Conservation (phyloP, 73 alveolate species). For the Halteria grandinella region DNA sequence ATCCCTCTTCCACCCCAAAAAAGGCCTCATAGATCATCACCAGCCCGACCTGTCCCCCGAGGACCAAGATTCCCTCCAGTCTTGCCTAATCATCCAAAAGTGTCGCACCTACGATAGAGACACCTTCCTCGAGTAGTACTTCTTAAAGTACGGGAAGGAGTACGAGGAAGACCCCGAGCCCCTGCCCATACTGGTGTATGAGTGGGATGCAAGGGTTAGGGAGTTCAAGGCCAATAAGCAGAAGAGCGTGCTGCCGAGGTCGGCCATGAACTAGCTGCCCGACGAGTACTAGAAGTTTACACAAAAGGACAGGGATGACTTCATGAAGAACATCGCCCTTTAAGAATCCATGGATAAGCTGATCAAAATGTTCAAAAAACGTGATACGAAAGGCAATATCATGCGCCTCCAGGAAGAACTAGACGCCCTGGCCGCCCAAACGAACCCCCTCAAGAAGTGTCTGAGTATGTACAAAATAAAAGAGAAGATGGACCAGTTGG, state of each 20-base stretch:
- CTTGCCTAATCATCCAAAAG: too few species aligned
- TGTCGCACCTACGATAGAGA: not conserved
- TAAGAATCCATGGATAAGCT: conserved; percentile 7
- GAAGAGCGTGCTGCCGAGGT: conserved; percentile 5
- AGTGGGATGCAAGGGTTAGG: not conserved
- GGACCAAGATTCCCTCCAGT: too few species aligned
- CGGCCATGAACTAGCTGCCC: not conserved
- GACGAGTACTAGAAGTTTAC: conserved; percentile 6
- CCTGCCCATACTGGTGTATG: not conserved
- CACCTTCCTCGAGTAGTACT: not conserved
- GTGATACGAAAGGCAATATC: conserved; percentile 45
- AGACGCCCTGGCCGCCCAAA: conserved; percentile 1
- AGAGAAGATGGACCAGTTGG: conserved; percentile 36
- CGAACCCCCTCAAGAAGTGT: conserved; percentile 5
- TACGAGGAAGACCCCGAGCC: conserved; percentile 9
- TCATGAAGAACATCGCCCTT: not conserved
- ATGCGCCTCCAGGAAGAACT: conserved; percentile 10
- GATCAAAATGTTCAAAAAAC: not conserved
- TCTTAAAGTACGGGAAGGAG: not conserved
- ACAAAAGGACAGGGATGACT: conserved; percentile 24
- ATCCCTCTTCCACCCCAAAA: too few species aligned
- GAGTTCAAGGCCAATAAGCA: conserved; percentile 1
- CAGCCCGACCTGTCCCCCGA: too few species aligned
- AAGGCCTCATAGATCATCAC: too few species aligned
- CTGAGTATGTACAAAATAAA: conserved; percentile 47